phyloP scores from a whole-genome alignment of 768 basidiomycete genomes.

The Cystofilobasidium capitatum region DNA sequence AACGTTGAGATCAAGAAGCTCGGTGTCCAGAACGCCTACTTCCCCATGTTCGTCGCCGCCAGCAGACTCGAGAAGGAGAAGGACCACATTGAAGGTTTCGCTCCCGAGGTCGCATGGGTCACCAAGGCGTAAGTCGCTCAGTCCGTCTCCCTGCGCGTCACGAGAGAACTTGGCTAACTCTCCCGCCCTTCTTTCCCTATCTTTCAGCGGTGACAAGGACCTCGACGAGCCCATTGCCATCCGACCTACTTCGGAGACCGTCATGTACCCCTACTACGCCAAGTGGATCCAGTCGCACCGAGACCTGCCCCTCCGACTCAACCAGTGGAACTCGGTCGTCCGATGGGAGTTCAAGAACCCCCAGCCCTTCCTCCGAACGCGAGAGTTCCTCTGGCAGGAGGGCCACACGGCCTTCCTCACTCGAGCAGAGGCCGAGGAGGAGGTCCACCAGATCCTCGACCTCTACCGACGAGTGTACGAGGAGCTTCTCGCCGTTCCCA shows the following conservation, averaged over 20 bases:
- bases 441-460: constrained; percentile 88
- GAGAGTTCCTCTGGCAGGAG: constrained; percentile 99
- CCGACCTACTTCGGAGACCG: constrained; percentile 94
- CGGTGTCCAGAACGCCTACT: constrained; percentile 94
- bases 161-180: background rate
- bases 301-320: constrained; percentile 90
- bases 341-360: constrained; percentile 99
- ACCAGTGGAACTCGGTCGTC: constrained; percentile 99
- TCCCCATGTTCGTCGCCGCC: constrained; percentile 94
- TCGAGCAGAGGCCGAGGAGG: constrained; percentile 77
- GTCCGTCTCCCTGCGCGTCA: background rate
- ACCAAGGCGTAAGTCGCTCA: constrained; percentile 67
- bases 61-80: constrained; percentile 93
- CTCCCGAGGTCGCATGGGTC: constrained; percentile 99
- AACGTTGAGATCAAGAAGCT: constrained; percentile 81
- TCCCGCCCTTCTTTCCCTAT: background rate
- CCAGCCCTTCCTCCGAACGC: constrained; percentile 96
- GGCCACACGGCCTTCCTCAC: constrained; percentile 92
- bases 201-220: constrained; percentile 69
- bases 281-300: constrained; percentile 98
- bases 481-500: constrained; percentile 92
- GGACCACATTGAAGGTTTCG: constrained; percentile 97
- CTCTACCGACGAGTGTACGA: constrained; percentile 92
- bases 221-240: constrained; percentile 96
- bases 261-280: constrained; percentile 99